Evolutionary conservation across 2,329 filamentous ascomycete genomes (phyloP).

Genomic region (Botrytis sinoallii): DNA sequence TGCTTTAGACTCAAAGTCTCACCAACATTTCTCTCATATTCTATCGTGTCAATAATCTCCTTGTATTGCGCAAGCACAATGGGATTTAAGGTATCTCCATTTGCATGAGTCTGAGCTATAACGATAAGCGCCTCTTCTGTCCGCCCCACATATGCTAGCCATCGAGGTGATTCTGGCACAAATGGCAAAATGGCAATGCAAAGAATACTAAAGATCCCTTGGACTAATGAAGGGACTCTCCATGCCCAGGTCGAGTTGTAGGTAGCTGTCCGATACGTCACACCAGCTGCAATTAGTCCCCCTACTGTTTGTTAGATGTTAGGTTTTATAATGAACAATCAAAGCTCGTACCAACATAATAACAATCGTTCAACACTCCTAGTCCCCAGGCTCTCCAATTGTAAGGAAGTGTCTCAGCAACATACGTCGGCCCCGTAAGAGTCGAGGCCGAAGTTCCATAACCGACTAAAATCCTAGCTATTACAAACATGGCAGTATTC

Average conservation of each 20-base stretch:
- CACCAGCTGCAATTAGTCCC: constrained; percentile 39
- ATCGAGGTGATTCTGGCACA: constrained; percentile 54
- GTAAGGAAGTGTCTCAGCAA: constrained; percentile 49
- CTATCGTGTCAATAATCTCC: constrained; percentile 44
- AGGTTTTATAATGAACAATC: background rate
- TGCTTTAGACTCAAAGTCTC: constrained; percentile 40
- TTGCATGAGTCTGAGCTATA: constrained; percentile 51
- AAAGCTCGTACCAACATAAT: constrained; percentile 24
- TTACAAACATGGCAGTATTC: constrained; percentile 31
- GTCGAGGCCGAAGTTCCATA: constrained; percentile 25
- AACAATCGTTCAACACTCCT: constrained; percentile 42
- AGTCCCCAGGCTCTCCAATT: constrained; percentile 45
- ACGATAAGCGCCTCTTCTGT: constrained; percentile 46
- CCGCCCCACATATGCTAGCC: constrained; percentile 51
- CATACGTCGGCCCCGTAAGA: constrained; percentile 47
- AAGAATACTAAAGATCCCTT: constrained; percentile 32
- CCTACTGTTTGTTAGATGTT: constrained; percentile 24
- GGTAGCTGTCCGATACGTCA: constrained; percentile 38
- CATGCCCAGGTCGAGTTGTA: constrained; percentile 40
- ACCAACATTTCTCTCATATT: constrained; percentile 45
- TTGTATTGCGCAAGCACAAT: constrained; percentile 45
- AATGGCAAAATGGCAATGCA: constrained; percentile 30
- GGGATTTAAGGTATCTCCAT: constrained; percentile 47
- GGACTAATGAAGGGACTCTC: constrained; percentile 37
- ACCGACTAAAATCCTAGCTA: constrained; percentile 29